These are phyloP conservation scores for Erodium moschatum DNA, from an alignment of 441 rosid species.

Conservation along the genomic window DNA sequence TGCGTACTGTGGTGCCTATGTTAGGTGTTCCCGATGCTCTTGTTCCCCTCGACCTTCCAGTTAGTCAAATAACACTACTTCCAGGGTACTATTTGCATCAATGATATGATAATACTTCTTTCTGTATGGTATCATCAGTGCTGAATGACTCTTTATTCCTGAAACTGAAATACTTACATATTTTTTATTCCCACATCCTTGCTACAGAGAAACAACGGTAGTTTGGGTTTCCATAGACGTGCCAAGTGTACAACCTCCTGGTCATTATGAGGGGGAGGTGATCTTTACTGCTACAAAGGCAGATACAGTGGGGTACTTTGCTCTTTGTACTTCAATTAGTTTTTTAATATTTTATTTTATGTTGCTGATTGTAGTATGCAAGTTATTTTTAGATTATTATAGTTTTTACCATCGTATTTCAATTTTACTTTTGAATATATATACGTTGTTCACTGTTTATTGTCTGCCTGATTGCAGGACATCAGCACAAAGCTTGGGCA, in stretches of 20 bases:
- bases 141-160: conserved; percentile 16
- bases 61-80: conserved; percentile 56
- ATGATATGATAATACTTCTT: conserved; percentile 18
- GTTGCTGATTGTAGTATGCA: background rate
- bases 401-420: conserved; percentile 6
- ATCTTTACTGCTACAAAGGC: conserved; percentile 55
- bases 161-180: conserved; percentile 23
- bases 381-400: background rate
- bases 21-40: conserved; percentile 95
- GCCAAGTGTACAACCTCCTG: conserved; percentile 73
- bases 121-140: conserved; percentile 19
- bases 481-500: conserved; percentile 38
- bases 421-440: background rate
- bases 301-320: conserved; percentile 45
- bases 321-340: conserved; percentile 10
- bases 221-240: conserved; percentile 88
- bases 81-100: conserved; percentile 56
- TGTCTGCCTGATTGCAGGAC: conserved; percentile 34
- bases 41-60: conserved; percentile 75
- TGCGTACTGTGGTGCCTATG: conserved; percentile 68
- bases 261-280: conserved; percentile 84
- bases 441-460: conserved; percentile 14
- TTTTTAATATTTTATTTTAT: conserved; percentile 6
- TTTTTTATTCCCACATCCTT: conserved; percentile 9
- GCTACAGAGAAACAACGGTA: conserved; percentile 72